Base-by-base conservation (phyloP, 2,329 filamentous ascomycete genomes). In the Fusarium bulbicola region DNA sequence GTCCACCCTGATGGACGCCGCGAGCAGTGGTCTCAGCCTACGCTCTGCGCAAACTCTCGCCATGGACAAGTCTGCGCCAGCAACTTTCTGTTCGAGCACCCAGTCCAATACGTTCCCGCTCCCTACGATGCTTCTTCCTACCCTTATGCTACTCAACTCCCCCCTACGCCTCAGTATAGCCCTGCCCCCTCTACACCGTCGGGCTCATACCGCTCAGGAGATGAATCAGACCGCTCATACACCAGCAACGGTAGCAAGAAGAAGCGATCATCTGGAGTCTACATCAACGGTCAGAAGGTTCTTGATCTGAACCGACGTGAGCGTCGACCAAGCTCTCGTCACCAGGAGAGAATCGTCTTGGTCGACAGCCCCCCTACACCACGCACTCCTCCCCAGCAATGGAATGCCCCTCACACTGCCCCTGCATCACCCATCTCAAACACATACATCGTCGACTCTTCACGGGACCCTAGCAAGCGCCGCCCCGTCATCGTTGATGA, bases 291-390 rank as follows among this genome's bases (percentile, higher is more conserved):
- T 59, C 78, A 80, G 34, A 82, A 79, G 73, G 74, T 82, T 6
- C 59, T 82, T 50, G 80, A 83, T 57, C 58, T 81, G 61, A 77
- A 79, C 71, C 80, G 78, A 65, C 79, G 78, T 42, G 76, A 79
- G 59, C 70, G 62, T 45, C 75, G 77, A 53, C 69, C 58, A 52
- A 69, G 81, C 47, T 73, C 72, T 45, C 80, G 80, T 47, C 68
- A 53, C 64, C 80, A 81, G 56, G 85, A 87, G 68, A 84, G 85
- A 63, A 80, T 84, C 59, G 74, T 85, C 61, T 80, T 88, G 63
- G 81, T 85, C 58, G 83, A 87, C 66, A 81, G 80, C 70, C 84
- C 85, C 7, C 82, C 85, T 18, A 84, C 83, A 14, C 83, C 85
- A 40, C 82, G 83, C 63, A 85, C 85, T 34, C 84, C 86, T 32